Percentiles rank a stretch among this genome's conserved stretches.
These are phyloP conservation scores for Solanum virginianum DNA, from an alignment of 257 asterid species.

Conservation along the genomic window DNA sequence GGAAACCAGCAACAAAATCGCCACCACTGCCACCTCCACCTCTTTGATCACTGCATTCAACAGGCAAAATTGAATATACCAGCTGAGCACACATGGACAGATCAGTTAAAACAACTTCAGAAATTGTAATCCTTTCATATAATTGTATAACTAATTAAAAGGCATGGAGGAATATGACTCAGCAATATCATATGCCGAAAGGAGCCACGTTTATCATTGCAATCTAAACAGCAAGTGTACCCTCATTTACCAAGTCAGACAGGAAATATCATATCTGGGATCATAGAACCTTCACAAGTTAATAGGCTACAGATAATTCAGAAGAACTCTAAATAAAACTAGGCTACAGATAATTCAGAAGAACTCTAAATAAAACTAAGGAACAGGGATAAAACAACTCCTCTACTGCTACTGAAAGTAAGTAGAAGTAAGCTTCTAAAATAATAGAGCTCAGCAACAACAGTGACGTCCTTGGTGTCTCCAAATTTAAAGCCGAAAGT, in stretches of 20 bases:
- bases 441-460: neutral
- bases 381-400: neutral
- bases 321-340: neutral
- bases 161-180: neutral
- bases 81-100: neutral
- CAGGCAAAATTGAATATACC: neutral
- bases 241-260: neutral
- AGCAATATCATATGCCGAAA: neutral
- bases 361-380: neutral
- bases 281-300: neutral
- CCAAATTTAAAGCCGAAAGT: neutral
- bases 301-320: neutral
- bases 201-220: neutral
- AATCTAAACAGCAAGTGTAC: neutral
- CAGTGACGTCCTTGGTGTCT: neutral
- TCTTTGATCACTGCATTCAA: slow-evolving; percentile 36
- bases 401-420: neutral
- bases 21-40: slow-evolving; percentile 55
- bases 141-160: neutral
- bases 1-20: slow-evolving; percentile 81
- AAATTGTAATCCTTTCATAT: neutral
- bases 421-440: neutral
- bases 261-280: neutral
- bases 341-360: too few species aligned
- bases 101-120: neutral